Base-by-base conservation (phyloP, 2,329 filamentous ascomycete genomes). In the Calonectria fujianensis region DNA sequence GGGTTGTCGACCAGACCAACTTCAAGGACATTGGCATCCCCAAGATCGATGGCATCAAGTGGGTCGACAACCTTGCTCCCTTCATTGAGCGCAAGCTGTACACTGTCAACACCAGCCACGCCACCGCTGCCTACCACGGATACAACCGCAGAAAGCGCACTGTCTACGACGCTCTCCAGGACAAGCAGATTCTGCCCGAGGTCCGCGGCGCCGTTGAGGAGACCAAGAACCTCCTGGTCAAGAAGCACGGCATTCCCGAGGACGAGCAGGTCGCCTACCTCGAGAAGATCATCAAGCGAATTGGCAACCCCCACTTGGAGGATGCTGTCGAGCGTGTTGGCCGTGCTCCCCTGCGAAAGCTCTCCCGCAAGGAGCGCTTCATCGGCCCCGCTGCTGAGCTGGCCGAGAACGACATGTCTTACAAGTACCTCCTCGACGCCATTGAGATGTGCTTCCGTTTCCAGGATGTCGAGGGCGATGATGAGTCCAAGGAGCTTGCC, bases 1-100 rank as follows among this genome's bases (percentile, higher is more conserved):
- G 97, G 97, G 96, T 97, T 50, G 96, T 99, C 67, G 97, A 99
- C 84, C 89, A 92, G 84, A 94, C 92, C 57, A 96, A 96, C 2
- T 98, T 98, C 86, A 90, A 93, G 77, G 91, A 93, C 77, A 88
- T 90, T 76, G 85, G 85, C 39, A 83, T 85, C 24, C 96, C 96
- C 8, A 87, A 91, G 24, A 96, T 99, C 82, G 86, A 97, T 79
- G 96, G 96, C 74, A 93, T 98, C 84, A 94, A 98, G 88, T 98
- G 95, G 92, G 97, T 98, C 74, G 93, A 95, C 78, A 91, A 98
- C 87, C 92, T 99, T 37, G 91, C 93, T 83, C 97, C 97, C 73
- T 99, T 96, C 89, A 98, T 99, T 82, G 97, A 99, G 92, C 96
- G 97, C 86, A 99, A 99, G 91, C 93, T 99, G 78, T 99, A 96